Base-by-base conservation (phyloP, 2,329 filamentous ascomycete genomes). In the Trichoderma koningiopsis region DNA sequence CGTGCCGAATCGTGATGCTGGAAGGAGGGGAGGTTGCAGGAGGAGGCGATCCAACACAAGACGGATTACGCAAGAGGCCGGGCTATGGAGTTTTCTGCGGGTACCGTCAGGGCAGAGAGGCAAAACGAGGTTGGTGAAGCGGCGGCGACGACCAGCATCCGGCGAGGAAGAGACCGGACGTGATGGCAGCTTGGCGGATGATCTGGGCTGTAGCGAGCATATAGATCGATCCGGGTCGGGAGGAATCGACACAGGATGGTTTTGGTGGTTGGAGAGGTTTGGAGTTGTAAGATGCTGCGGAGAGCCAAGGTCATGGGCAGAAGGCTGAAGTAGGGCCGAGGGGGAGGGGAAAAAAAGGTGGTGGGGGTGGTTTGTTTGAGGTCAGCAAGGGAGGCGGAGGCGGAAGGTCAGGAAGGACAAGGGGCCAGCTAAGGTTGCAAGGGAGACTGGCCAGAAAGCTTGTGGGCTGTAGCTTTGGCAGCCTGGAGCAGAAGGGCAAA, bases 51-150 rank as follows among this genome's bases (percentile, higher is more conserved):
- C 70, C 70, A 66, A 64, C 49, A 62, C 69, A 70, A 70, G 63
- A 58, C 53, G 37, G 68, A 70, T 70, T 70, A 70, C 65, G 66
- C 62, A 70, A 59, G 65, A 40, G 49, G 47, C 58, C 63, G 70
- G 58, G 60, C 40, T 49, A 67, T 60, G 35, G 66, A 57, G 19
- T 64, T 70, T 70, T 57, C 66, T 67, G 64, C 68, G 73, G 69
- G 70, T 64, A 72, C 71, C 61, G 70, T 72, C 69, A 64, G n/a
- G 47, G 47, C 47, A 49, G 22, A 24, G 40, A 43, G 40, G 47
- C 47, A 35, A 56, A 71, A 58, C 74, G 75, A 74, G 71, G 72
- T 72, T 76, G 73, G 10, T 40, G 58, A 73, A 57, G 73, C 71
- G 70, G 72, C 70, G 55, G 73, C 71, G 70, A 71, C 70, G 55